A percentile compares a stretch with the other conserved stretches of the same genome.
Evolutionary conservation across 1,139 yeast genomes (phyloP).

Genomic region (Wickerhamiella pararugosa): DNA sequence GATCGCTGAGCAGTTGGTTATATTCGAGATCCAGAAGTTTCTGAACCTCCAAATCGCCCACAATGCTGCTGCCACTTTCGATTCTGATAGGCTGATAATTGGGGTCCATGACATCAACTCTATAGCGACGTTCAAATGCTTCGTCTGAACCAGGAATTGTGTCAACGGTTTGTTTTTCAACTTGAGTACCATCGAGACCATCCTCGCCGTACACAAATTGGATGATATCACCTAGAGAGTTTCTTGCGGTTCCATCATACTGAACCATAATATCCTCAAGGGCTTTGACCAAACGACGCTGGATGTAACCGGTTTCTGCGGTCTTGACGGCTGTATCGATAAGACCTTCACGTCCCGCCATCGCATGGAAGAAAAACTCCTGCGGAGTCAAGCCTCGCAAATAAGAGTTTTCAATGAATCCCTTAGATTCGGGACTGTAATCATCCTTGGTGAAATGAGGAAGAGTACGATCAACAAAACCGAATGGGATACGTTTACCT

Average conservation of each 20-base stretch:
- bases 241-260: conserved; percentile 96
- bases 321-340: conserved; percentile 98
- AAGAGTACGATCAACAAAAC: conserved; percentile 86
- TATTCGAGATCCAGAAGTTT: conserved; percentile 71
- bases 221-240: conserved; percentile 88
- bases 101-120: conserved; percentile 73
- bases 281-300: conserved; percentile 96
- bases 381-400: conserved; percentile 97
- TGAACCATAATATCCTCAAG: conserved; percentile 98
- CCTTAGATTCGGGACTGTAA: conserved; percentile 94
- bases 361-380: conserved; percentile 98
- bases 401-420: conserved; percentile 94
- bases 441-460: conserved; percentile 98
- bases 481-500: conserved; percentile 98
- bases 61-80: conserved; percentile 81
- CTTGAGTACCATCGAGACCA: conserved; percentile 97
- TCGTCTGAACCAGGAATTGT: conserved; percentile 87
- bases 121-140: conserved; percentile 69
- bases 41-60: conserved; percentile 81
- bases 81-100: conserved; percentile 33
- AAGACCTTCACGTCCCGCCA: conserved; percentile 99
- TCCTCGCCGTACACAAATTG: conserved; percentile 98
- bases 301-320: conserved; percentile 98
- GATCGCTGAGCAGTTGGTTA: conserved; percentile 58
- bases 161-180: conserved; percentile 93